Base-by-base conservation (phyloP, 164 flowering plant species). In the Magnolia changhungtana region DNA sequence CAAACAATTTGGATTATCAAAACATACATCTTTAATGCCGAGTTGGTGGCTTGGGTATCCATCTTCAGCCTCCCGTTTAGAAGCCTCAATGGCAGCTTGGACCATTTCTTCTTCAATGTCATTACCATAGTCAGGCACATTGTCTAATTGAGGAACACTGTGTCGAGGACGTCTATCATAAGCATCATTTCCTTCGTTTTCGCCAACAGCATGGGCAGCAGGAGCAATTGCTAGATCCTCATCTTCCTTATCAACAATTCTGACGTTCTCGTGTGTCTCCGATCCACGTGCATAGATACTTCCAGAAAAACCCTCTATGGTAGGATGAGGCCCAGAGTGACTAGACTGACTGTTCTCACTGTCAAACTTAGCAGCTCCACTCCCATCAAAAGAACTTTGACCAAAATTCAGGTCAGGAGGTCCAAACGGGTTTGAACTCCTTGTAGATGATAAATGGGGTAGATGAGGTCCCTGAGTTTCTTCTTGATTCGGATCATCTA, bases 31-130 rank as follows among this genome's bases (percentile, higher is more conserved):
- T 23, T 69, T 23, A 72, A 27, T 71, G 64, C 76, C 75, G 78
- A 75, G 71, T 29, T 78, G 76, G 50, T 84, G 83, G 73, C 55
- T 83, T 45, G 75, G 69, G 50, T 67, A 67, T 16, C 78, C 77
- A 67, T 77, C 86, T 83, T 81, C 86, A 77, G 81, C 92, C 67
- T 92, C 97, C 75, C 80, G 72, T 82, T 87, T 94, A 63, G 99
- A 96, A 81, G 98, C 99, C 86, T 94, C 99, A 81, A 96, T 91
- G 63, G 98, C 99, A 84, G 98, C 99, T 78, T 83, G 86, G 75
- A 96, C 77, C 97, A 96, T 94, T 87, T 94, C 91, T 86, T 94
- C 98, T 85, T 96, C 99, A 77, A 96, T 91, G 74, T 92, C 98
- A 86, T 88, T 83, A 71, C 78, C 65, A 76, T 84, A 84, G 61